These are phyloP conservation scores for Chaetomiaceae sp. DNA, from an alignment of 2,329 filamentous ascomycete genomes.

Conservation along the genomic window DNA sequence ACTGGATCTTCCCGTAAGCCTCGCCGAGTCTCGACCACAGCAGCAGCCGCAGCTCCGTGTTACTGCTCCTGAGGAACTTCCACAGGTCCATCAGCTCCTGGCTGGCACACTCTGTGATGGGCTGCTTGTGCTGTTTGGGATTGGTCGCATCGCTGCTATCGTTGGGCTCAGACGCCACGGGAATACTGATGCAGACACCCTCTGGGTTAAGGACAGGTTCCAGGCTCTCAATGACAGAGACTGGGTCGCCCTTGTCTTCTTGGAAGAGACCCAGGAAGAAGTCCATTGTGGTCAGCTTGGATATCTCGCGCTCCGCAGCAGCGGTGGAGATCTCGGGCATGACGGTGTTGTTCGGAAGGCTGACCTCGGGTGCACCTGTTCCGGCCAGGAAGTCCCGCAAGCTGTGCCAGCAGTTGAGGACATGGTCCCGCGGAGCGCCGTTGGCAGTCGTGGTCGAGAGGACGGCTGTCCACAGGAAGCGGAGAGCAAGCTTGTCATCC, in stretches of 20 bases:
- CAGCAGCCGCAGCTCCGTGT: conserved; percentile 76
- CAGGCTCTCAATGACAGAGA: conserved; percentile 82
- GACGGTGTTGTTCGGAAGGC: conserved; percentile 76
- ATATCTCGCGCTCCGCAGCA: conserved; percentile 87
- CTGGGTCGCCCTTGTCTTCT: conserved; percentile 73
- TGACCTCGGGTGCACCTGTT: conserved; percentile 43
- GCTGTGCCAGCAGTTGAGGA: conserved; percentile 56
- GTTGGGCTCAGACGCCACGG: conserved; percentile 15
- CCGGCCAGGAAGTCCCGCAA: conserved; percentile 48
- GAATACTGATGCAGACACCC: conserved; percentile 43
- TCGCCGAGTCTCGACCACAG: conserved; percentile 89
- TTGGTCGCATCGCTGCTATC: conserved; percentile 24
- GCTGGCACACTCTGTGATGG: conserved; percentile 49
- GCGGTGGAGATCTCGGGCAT: conserved; percentile 81
- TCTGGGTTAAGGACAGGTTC: conserved; percentile 84
- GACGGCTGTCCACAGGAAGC: conserved; percentile 56
- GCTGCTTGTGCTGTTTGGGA: conserved; percentile 27
- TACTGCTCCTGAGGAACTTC: conserved; percentile 77
- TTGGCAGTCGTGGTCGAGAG: conserved; percentile 49
- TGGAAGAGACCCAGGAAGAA: conserved; percentile 91
- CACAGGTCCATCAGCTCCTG: conserved; percentile 70
- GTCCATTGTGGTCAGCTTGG: conserved; percentile 89
- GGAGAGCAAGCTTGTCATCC: conserved; percentile 41
- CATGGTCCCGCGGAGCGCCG: conserved; percentile 51
- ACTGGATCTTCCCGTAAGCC: conserved; percentile 80